phyloP scores from a whole-genome alignment of 1,139 yeast species.

The Nadsonia starkeyi-henricii region DNA sequence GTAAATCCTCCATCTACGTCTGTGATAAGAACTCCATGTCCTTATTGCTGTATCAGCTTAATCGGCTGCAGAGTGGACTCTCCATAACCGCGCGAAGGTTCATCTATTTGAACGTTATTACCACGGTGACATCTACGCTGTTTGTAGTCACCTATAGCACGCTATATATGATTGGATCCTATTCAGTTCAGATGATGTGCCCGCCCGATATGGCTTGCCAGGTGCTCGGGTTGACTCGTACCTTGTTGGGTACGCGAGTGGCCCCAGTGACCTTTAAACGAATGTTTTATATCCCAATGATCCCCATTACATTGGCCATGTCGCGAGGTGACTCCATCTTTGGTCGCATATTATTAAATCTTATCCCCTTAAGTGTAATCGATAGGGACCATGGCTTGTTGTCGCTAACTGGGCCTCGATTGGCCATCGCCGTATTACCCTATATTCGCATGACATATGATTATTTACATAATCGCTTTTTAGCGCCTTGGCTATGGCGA shows the following conservation, averaged over 20 bases:
- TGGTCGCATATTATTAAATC: conserved; percentile 10
- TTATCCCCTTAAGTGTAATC: conserved; percentile 15
- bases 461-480: conserved; percentile 12
- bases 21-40: conserved; percentile 13
- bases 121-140: conserved; percentile 18
- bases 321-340: conserved; percentile 13
- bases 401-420: conserved; percentile 15
- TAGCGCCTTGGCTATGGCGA: conserved; percentile 12
- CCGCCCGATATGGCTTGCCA: conserved; percentile 20
- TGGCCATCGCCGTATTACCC: conserved; percentile 15
- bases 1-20: conserved; percentile 25
- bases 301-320: conserved; percentile 15
- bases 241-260: conserved; percentile 11
- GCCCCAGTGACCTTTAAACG: conserved; percentile 14
- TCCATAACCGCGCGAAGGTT: conserved; percentile 3
- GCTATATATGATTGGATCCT: conserved; percentile 22
- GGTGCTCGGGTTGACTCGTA: conserved; percentile 15
- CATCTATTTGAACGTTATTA: conserved; percentile 10
- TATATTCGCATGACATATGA: conserved; percentile 14
- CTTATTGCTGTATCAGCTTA: conserved; percentile 13
- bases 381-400: conserved; percentile 13
- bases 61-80: conserved; percentile 15
- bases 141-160: conserved; percentile 16
- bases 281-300: conserved; percentile 15
- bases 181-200: conserved; percentile 24